Conservation (phyloP, 2,329 filamentous ascomycete species). For the Xylariales sp. region DNA sequence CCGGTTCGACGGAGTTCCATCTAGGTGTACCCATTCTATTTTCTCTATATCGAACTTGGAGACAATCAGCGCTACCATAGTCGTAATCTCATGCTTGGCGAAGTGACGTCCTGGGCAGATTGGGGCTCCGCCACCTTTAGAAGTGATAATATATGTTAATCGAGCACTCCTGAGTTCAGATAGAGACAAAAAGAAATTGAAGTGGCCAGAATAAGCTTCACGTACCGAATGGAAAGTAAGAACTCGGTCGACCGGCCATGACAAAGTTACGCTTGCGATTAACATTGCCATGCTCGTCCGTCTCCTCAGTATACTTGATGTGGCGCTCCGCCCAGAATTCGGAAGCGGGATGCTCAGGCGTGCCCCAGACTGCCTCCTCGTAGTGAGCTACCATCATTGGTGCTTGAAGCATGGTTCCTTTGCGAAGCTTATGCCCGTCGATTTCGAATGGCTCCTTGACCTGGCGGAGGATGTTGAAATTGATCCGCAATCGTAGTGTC, state of each 20-base stretch:
- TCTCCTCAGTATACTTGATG: constrained; percentile 8
- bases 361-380: constrained; percentile 13
- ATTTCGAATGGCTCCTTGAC: constrained; percentile 10
- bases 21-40: neutral
- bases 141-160: neutral
- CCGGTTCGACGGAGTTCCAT: neutral
- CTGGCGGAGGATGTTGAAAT: constrained; percentile 19
- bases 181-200: neutral
- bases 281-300: neutral
- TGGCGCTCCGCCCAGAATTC: constrained; percentile 19
- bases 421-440: constrained; percentile 12
- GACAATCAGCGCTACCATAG: constrained; percentile 24
- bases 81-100: constrained; percentile 28
- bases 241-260: constrained; percentile 10
- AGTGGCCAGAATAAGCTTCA: no score
- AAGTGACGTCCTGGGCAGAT: constrained; percentile 31
- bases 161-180: neutral
- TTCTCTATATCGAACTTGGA: constrained; percentile 26
- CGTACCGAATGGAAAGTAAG: constrained; percentile 10
- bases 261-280: constrained; percentile 5
- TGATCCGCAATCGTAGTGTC: constrained; percentile 19
- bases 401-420: constrained; percentile 16
- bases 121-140: constrained; percentile 22
- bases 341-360: constrained; percentile 12
- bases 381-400: constrained; percentile 18